Conservation (phyloP, 192 early-diverging fungal genomes). For the Coemansia sp. region DNA sequence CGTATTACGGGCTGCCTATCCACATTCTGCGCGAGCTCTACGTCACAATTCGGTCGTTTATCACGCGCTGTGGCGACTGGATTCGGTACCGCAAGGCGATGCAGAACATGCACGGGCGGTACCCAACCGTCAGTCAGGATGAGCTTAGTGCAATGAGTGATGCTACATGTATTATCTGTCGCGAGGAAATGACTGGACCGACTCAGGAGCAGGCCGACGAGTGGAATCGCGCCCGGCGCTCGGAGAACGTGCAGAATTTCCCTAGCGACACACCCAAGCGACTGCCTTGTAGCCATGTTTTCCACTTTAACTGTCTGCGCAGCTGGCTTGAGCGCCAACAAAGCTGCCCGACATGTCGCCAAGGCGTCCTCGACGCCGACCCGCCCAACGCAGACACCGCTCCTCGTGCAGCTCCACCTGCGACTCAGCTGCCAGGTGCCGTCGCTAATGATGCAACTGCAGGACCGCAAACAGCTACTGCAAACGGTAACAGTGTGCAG, state of each 20-base stretch:
- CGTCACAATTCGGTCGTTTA: conserved; percentile 87
- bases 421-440: not conserved
- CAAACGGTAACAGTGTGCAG: not conserved
- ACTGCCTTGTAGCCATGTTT: conserved; percentile 94
- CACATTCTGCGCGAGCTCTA: conserved; percentile 98
- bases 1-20: conserved; percentile 84
- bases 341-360: conserved; percentile 88
- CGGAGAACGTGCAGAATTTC: conserved; percentile 18
- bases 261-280: conserved; percentile 81
- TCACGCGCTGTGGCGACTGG: conserved; percentile 85
- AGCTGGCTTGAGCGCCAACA: conserved; percentile 98
- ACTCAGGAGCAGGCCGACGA: conserved; percentile 23
- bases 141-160: conserved; percentile 73
- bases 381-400: not conserved
- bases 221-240: conserved; percentile 33
- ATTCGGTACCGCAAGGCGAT: conserved; percentile 92
- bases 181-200: conserved; percentile 86
- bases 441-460: not conserved
- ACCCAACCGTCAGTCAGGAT: conserved; percentile 84
- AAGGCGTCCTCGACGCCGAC: conserved; percentile 24
- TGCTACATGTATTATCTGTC: conserved; percentile 93
- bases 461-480: not conserved
- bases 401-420: not conserved
- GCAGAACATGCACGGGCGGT: conserved; percentile 93
- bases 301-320: conserved; percentile 94